phyloP scores from a whole-genome alignment of 768 basidiomycete genomes.

The Xerocomus spinulosus region DNA sequence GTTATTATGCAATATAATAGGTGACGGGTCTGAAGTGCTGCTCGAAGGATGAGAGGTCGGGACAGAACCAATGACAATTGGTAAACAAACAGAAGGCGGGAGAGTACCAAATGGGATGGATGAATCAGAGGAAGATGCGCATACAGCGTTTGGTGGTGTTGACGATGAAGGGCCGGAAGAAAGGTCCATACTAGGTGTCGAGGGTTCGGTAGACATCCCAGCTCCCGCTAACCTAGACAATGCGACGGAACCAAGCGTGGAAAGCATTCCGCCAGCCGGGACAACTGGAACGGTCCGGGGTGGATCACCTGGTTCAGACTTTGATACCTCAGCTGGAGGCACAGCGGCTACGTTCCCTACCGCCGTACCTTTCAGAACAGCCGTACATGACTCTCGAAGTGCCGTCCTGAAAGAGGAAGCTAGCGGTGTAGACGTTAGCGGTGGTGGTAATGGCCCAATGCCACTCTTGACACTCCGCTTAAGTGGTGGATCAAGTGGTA shows the following conservation, averaged over 20 bases:
- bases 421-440: conserved; percentile 62
- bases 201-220: conserved; percentile 14
- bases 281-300: conserved; percentile 1
- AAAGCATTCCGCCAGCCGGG: background rate
- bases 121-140: conserved; percentile 12
- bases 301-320: conserved; percentile 5
- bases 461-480: conserved; percentile 70
- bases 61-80: conserved; percentile 72
- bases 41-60: conserved; percentile 55
- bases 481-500: conserved; percentile 54
- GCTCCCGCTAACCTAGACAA: conserved; percentile 1
- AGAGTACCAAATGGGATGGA: conserved; percentile 29
- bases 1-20: conserved; percentile 81
- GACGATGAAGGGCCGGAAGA: conserved; percentile 15
- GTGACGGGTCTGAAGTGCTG: conserved; percentile 41
- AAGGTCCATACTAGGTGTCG: conserved; percentile 8
- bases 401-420: conserved; percentile 38
- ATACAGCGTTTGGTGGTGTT: conserved; percentile 9
- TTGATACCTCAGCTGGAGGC: background rate
- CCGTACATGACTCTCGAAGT: conserved; percentile 2
- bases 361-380: background rate
- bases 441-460: conserved; percentile 56
- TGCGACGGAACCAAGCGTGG: background rate
- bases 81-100: conserved; percentile 53
- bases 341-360: background rate